These are phyloP conservation scores for Penicillium pulvis DNA, from an alignment of 495 filamentous ascomycete genomes.

Conservation along the genomic window DNA sequence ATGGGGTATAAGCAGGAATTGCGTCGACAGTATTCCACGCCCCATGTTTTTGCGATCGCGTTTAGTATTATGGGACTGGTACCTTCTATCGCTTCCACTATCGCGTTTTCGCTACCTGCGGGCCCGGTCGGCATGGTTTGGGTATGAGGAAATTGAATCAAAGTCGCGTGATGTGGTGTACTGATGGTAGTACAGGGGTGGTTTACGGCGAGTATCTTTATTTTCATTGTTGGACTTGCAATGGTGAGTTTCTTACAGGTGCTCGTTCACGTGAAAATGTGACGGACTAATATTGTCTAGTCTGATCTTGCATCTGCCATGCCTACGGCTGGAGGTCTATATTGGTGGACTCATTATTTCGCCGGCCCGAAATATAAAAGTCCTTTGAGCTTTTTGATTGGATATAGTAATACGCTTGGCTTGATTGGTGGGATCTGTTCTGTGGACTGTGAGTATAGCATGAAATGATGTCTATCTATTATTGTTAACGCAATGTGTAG, in stretches of 20 bases:
- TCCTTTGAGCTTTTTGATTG: slow-evolving; percentile 65
- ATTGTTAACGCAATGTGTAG: slow-evolving; percentile 18
- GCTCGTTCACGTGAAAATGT: background rate
- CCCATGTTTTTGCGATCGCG: slow-evolving; percentile 70
- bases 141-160: slow-evolving; percentile 33
- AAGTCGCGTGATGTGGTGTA: background rate
- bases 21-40: slow-evolving; percentile 61
- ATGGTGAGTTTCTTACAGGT: slow-evolving; percentile 44
- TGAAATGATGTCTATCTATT: background rate
- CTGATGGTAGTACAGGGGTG: slow-evolving; percentile 43
- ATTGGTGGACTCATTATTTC: slow-evolving; percentile 75
- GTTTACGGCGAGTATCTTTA: slow-evolving; percentile 65
- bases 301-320: slow-evolving; percentile 69
- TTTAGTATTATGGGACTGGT: slow-evolving; percentile 74
- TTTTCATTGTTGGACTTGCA: slow-evolving; percentile 66
- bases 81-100: slow-evolving; percentile 66
- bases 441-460: slow-evolving; percentile 49
- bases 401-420: slow-evolving; percentile 72
- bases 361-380: slow-evolving; percentile 58
- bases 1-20: slow-evolving; percentile 74
- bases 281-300: slow-evolving; percentile 21
- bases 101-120: slow-evolving; percentile 66
- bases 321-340: slow-evolving; percentile 68
- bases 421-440: slow-evolving; percentile 64
- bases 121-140: slow-evolving; percentile 72